Base-by-base conservation (phyloP, 1,139 yeast genomes). In the Pichia inconspicua region DNA sequence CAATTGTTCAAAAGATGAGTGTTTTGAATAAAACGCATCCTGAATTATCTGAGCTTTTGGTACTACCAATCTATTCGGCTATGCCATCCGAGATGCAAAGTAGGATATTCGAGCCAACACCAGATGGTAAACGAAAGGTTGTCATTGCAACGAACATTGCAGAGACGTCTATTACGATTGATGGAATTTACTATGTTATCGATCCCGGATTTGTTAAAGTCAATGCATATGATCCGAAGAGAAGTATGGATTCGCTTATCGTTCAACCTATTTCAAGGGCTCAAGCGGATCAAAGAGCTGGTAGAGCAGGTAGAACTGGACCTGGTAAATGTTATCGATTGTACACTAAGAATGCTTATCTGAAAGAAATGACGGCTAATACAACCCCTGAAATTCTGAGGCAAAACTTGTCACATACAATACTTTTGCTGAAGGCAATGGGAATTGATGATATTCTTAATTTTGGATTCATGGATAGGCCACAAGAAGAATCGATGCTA, bases 391-490 rank as follows among this genome's bases (percentile, higher is more conserved):
- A 92, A 61, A 92, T 92, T 48, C 96, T 89, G 65, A 72, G 99
- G 52, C 95, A 86, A 61, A 92, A 94, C 62, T 67, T 92, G 52
- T 78, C 96, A 4, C 78, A 84, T 60, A 89, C 97, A 0, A 82
- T 90, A 44, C 70, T 92, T 56, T 82, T 90, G 86, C 72, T 92
- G 52, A 92, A 92, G 62, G 96, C 97, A 1, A 89, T 92, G 94
- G 97, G 97, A 0, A 87, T 92, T 46, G 77, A 85, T 50, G 94
- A 90, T 63, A 66, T 90, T 44, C 57, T 87, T 36, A 72, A 77
- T 50, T 90, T 90, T 66, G 96, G 87, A 46, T 90, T 90, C 58
- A 87, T 90, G 95, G 99, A 92, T 61, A 90, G 95, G 9, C 99
- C 99, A 0, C 84, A 94, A 1, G 74, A 77, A 17, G 80, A 77